Evolutionary conservation across 1,139 yeast genomes (phyloP).

Genomic region (Magnusiomyces fungicola): DNA sequence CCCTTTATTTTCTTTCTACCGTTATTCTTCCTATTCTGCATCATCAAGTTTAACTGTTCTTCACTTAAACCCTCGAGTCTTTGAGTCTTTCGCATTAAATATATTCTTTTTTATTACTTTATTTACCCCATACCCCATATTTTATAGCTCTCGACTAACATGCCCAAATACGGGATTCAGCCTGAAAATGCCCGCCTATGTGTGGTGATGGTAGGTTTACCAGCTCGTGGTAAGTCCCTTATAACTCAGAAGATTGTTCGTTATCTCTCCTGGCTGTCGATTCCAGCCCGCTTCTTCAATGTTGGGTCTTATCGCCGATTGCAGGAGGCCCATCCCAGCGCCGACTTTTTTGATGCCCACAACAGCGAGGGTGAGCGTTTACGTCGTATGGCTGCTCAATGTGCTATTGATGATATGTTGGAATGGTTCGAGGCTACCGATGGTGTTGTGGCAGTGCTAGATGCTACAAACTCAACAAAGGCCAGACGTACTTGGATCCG

Average conservation of each 20-base stretch:
- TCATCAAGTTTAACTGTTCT: too few species aligned
- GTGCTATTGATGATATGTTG: slow-evolving; percentile 79
- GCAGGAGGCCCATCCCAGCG: slow-evolving; percentile 49
- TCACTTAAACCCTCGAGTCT: too few species aligned
- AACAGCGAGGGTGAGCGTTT: slow-evolving; percentile 57
- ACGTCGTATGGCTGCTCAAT: slow-evolving; percentile 61
- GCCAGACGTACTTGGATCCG: slow-evolving; percentile 62
- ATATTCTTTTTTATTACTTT: too few species aligned
- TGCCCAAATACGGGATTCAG: neutral
- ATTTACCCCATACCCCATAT: neutral
- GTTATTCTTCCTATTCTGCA: too few species aligned
- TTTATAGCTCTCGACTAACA: neutral
- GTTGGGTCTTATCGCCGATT: slow-evolving; percentile 80
- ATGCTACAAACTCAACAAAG: slow-evolving; percentile 76
- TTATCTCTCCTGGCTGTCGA: slow-evolving; percentile 85
- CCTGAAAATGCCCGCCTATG: neutral
- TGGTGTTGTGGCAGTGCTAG: slow-evolving; percentile 87
- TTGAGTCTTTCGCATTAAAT: too few species aligned
- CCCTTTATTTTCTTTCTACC: too few species aligned
- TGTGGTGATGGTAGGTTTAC: slow-evolving; percentile 46
- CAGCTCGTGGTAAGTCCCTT: slow-evolving; percentile 72
- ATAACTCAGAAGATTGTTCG: slow-evolving; percentile 80
- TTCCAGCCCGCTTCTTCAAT: slow-evolving; percentile 79
- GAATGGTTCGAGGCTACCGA: slow-evolving; percentile 74
- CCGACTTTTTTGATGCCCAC: slow-evolving; percentile 68